phyloP scores from a whole-genome alignment of 176 grass and related monocot species.

The Luzula sylvatica region DNA sequence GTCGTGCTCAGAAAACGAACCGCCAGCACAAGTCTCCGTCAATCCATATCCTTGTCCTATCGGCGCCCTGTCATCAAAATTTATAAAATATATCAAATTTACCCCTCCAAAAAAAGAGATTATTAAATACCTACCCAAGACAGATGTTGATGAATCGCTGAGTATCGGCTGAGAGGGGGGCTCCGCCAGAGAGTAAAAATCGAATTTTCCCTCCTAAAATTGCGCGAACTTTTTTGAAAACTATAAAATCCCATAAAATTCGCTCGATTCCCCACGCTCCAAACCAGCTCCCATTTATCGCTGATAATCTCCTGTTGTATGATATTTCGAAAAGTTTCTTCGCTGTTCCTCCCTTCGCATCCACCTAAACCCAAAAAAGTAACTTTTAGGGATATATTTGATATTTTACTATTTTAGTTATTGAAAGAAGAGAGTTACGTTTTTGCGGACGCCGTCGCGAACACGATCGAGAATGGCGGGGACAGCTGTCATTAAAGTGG shows the following conservation, averaged over 20 bases:
- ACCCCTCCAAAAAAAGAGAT: too few relatives aligned
- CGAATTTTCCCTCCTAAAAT: conserved; percentile 72
- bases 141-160: conserved; percentile 99
- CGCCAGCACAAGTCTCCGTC: conserved; percentile 90
- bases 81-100: too few relatives aligned
- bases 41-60: conserved; percentile 97
- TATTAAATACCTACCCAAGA: conserved; percentile 93
- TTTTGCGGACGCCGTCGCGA: conserved; percentile 79
- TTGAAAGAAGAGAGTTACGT: conserved; percentile 51
- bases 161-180: conserved; percentile 69
- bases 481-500: conserved; percentile 79
- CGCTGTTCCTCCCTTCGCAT: conserved; percentile 67
- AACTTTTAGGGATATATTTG: too few relatives aligned
- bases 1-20: conserved; percentile 79
- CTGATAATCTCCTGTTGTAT: conserved; percentile 68
- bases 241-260: conserved; percentile 75
- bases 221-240: conserved; percentile 65
- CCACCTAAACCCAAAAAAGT: conserved; percentile 53
- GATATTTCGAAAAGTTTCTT: conserved; percentile 82
- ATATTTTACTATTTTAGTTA: too few relatives aligned
- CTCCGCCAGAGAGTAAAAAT: conserved; percentile 83
- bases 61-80: conserved; percentile 40
- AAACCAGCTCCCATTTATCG: conserved; percentile 93
- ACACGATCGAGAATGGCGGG: conserved; percentile 97
- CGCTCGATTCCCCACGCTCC: conserved; percentile 90